Base-by-base conservation (phyloP, 805 yeast species). In the Wickerhamomyces hampshirensis region DNA sequence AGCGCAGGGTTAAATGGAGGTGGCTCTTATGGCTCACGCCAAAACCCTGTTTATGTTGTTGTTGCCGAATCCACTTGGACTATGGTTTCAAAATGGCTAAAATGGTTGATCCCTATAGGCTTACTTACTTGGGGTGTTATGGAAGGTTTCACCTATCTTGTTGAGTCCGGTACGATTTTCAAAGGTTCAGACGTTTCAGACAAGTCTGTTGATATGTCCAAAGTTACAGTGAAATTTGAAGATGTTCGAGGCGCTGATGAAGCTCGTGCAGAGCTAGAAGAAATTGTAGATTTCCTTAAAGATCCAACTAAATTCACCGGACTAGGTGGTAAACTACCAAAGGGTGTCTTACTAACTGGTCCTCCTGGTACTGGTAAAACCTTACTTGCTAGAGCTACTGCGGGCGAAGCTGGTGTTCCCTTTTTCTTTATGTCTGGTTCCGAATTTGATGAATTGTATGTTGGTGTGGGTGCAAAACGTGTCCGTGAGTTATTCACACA, bases 321-420 rank as follows among this genome's bases (percentile, higher is more conserved):
- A 1, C 72, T 93, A 33, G 99, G 99, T 48, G 99, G 98, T 34
- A 89, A 89, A 61, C 71, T 93, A 52, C 98, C 98, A 40, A 93
- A 91, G 60, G 99, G 99, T 69, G 95, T 93, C 6, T 67, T 93
- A 40, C 69, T 91, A 46, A 93, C 98, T 10, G 98, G 98, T 31
- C 98, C 98, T 26, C 98, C 98, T 28, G 98, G 98, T 64, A 91
- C 98, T 5, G 98, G 98, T 75, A 91, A 93, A 60, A 93, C 98
- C 1, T 69, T 91, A 48, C 73, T 93, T 46, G 98, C 98, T 0
- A 78, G 98, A 52, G 98, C 98, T 19, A 94, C 96, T 21, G 98
- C 98, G 6, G 98, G 98, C 46, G 98, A 91, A 63, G 98, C 98
- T 6, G 98, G 96, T 38, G 98, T 93, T 17, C 98, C 98, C 29